These are phyloP conservation scores for Smallanthus sonchifolius DNA, from an alignment of 129 eudicot genomes.

Conservation along the genomic window DNA sequence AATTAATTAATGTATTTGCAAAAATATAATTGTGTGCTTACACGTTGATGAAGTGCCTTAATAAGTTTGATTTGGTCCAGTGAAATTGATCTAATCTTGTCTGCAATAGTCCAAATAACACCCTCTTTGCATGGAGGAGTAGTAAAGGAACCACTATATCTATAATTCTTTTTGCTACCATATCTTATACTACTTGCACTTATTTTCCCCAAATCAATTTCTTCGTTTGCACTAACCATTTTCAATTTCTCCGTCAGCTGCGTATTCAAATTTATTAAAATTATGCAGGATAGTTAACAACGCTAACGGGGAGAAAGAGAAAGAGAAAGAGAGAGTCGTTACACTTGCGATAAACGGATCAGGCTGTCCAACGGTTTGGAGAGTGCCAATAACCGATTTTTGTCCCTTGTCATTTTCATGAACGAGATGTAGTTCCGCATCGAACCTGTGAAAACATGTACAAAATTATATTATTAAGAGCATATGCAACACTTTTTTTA, in stretches of 20 bases:
- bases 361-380: slow-evolving; percentile 25
- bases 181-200: slow-evolving; percentile 35
- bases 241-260: slow-evolving; percentile 28
- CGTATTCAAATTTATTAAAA: background rate
- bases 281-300: background rate
- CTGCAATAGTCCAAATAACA: slow-evolving; percentile 50
- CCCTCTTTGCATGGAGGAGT: slow-evolving; percentile 62
- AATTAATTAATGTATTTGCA: background rate
- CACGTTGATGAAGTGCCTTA: slow-evolving; percentile 34
- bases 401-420: slow-evolving; percentile 20
- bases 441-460: slow-evolving; percentile 19
- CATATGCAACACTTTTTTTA: no score
- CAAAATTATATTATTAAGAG: no score
- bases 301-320: background rate
- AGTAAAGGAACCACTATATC: slow-evolving; percentile 62
- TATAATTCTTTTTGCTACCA: slow-evolving; percentile 38
- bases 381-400: slow-evolving; percentile 31
- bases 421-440: slow-evolving; percentile 47
- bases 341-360: slow-evolving; percentile 45
- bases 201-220: slow-evolving; percentile 25
- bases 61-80: slow-evolving; percentile 39
- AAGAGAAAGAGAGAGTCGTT: background rate
- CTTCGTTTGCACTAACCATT: background rate
- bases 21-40: slow-evolving; percentile 1
- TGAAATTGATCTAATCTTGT: slow-evolving; percentile 39